Evolutionary conservation across 2,329 filamentous ascomycete genomes (phyloP), one percentile per base, ranked within the genome.

Genomic region (Rhynchosporium agropyri): DNA sequence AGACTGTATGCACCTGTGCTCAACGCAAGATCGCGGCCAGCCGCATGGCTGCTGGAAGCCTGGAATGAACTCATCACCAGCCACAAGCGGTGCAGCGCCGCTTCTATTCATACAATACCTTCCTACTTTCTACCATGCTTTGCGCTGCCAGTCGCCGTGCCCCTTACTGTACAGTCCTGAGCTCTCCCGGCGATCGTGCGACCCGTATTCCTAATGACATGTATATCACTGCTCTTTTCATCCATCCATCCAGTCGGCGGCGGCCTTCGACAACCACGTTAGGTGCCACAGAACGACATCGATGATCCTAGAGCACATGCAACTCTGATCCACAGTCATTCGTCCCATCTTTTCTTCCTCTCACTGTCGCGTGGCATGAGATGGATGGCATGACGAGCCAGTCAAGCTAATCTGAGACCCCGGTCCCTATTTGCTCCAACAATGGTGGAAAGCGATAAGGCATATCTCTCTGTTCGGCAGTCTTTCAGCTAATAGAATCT

Each of bases 241-340:
- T 20, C 43, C 10, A 29, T 26, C 33, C n/a, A 29, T 20, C 20
- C 20, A 20, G 20, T 20, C 1, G 20, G 20, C 20, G 20, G 54
- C 49, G 13, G 12, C 57, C 29, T 51, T 68, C 66, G 66, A 65
- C 59, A 66, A 53, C 64, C 48, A 65, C 68, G 64, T 65, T 62
- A 65, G 57, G 59, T 65, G 65, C 68, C 66, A 68, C 65, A 58
- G 57, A 62, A 53, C 40, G 40, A 33, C 53, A 33, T 56, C 40
- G 53, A 56, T 26, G 15, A 57, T 57, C 54, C 54, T 26, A 28
- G 54, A 45, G 4, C 33, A 9, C n/a, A 20, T 26, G 43, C n/a
- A 26, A 4, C 43, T 46, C 4, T 8, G 20, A 46, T 45, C 42
- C 42, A 45, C 42, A n/a, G 13, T n/a, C 42, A n/a, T 50, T 49